These are phyloP conservation scores for Hypomontagnella submonticulosa DNA, from an alignment of 495 filamentous ascomycete species.

Conservation along the genomic window DNA sequence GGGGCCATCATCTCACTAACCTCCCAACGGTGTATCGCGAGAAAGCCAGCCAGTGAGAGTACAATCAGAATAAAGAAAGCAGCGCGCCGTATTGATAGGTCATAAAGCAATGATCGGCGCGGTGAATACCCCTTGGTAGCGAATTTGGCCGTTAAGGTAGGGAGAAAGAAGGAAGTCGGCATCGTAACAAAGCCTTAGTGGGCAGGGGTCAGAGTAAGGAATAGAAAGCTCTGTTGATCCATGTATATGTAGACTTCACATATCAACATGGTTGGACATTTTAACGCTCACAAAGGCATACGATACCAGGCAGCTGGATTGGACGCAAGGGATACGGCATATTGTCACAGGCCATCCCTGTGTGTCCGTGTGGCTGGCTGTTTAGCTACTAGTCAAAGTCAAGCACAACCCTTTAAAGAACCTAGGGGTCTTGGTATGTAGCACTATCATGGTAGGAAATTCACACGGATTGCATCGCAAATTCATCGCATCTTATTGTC, in stretches of 20 bases:
- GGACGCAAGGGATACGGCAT: slow-evolving; percentile 19
- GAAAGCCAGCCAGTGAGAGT: slow-evolving; percentile 26
- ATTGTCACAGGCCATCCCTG: slow-evolving; percentile 7
- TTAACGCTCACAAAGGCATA: not conserved
- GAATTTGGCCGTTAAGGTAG: not conserved
- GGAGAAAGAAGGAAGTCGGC: slow-evolving; percentile 2
- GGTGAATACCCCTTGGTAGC: not conserved
- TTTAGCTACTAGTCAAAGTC: not conserved
- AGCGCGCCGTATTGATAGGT: slow-evolving; percentile 1
- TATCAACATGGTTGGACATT: not conserved
- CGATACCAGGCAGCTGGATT: not conserved
- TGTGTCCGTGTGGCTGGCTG: slow-evolving; percentile 8
- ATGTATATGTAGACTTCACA: not conserved
- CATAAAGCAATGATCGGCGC: not conserved
- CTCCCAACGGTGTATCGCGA: slow-evolving; percentile 20
- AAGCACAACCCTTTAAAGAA: not conserved
- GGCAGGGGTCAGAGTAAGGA: too few species aligned
- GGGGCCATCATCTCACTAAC: slow-evolving; percentile 7
- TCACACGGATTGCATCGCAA: not conserved
- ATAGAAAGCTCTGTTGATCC: not conserved
- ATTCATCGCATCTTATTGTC: not conserved
- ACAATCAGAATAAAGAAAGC: slow-evolving; percentile 4
- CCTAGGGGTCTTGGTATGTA: not conserved
- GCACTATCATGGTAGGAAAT: not conserved
- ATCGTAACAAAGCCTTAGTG: not conserved